Conservation (phyloP, 2,329 filamentous ascomycete genomes). For the Bipolaris gigantea region DNA sequence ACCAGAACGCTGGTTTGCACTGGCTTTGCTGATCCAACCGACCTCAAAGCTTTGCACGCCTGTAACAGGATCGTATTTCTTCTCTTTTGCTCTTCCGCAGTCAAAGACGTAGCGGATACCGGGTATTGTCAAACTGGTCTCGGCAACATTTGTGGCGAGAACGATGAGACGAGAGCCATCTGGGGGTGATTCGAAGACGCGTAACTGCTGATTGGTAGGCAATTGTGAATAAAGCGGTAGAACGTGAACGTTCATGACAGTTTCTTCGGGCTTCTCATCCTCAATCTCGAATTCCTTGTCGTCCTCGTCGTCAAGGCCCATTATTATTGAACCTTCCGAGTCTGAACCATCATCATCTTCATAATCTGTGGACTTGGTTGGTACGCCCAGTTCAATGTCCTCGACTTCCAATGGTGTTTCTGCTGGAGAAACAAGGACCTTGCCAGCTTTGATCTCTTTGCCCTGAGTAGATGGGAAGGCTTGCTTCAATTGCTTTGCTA, state of each 20-base stretch:
- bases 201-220: conserved; percentile 85
- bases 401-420: conserved; percentile 82
- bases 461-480: conserved; percentile 60
- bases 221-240: conserved; percentile 93
- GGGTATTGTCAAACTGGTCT: conserved; percentile 95
- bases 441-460: conserved; percentile 58
- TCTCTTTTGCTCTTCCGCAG: conserved; percentile 88
- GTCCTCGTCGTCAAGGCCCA: conserved; percentile 62
- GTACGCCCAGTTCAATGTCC: conserved; percentile 75
- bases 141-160: conserved; percentile 92
- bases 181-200: conserved; percentile 83
- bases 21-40: conserved; percentile 97
- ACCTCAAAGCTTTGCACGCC: conserved; percentile 96
- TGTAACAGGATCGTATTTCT: conserved; percentile 81
- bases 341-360: conserved; percentile 55
- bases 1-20: conserved; percentile 86
- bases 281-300: conserved; percentile 66
- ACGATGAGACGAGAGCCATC: conserved; percentile 84
- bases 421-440: conserved; percentile 73
- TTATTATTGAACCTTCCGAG: conserved; percentile 61
- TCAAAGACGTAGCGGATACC: conserved; percentile 96
- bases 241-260: conserved; percentile 74
- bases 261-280: conserved; percentile 63
- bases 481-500: conserved; percentile 78
- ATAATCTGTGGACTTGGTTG: conserved; percentile 42